phyloP scores from a whole-genome alignment of 2,329 filamentous ascomycete species.

The Pseudogymnoascus sp. region DNA sequence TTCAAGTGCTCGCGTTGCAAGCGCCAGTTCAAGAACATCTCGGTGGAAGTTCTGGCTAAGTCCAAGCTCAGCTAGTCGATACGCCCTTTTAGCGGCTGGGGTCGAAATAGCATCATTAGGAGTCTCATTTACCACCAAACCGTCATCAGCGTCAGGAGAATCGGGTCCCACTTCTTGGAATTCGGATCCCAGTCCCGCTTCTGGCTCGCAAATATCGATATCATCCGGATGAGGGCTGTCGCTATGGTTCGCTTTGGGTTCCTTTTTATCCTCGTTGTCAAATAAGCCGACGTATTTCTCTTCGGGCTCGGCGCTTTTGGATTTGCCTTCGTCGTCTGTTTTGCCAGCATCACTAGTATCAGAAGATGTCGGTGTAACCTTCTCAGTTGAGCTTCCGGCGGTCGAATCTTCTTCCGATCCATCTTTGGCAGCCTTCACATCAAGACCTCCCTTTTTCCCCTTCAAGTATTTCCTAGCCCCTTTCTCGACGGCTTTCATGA shows the following conservation, averaged over 20 bases:
- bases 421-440: conserved; percentile 15
- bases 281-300: conserved; percentile 20
- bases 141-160: not conserved
- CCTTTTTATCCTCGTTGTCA: conserved; percentile 16
- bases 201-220: conserved; percentile 27
- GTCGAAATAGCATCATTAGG: not conserved
- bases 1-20: not conserved
- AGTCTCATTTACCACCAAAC: not conserved
- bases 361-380: conserved; percentile 19
- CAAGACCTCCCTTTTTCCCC: conserved; percentile 11
- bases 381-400: conserved; percentile 16
- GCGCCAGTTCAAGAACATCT: not conserved
- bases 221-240: conserved; percentile 28
- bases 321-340: conserved; percentile 9
- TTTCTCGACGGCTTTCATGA: conserved; percentile 41
- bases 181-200: too few species aligned
- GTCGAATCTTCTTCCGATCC: conserved; percentile 12
- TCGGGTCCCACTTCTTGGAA: not conserved
- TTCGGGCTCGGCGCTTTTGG: conserved; percentile 8
- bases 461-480: conserved; percentile 45
- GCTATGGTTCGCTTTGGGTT: not conserved
- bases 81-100: too few species aligned
- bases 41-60: not conserved
- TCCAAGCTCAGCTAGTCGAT: not conserved
- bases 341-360: conserved; percentile 20